Evolutionary conservation across 208 protist species (phyloP).

Genomic region (Leishmania tropica): DNA sequence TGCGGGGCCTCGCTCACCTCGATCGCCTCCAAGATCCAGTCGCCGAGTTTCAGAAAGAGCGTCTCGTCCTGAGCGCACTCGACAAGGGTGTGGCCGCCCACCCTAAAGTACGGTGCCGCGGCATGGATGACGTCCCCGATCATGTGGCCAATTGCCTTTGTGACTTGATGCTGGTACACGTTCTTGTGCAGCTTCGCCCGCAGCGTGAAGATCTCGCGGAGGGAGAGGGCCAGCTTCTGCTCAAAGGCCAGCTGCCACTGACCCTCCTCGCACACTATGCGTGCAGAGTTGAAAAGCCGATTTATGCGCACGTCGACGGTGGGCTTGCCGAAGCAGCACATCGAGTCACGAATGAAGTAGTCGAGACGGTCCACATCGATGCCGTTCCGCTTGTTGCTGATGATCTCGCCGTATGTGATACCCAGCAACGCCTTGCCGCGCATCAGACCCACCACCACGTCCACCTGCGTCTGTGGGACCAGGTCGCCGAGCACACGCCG

Average conservation of each 20-base stretch:
- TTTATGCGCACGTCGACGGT: conserved; percentile 86
- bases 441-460: conserved; percentile 75
- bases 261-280: conserved; percentile 78
- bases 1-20: conserved; percentile 52
- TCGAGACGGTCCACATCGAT: conserved; percentile 98
- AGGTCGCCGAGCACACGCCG: conserved; percentile 51
- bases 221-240: conserved; percentile 76
- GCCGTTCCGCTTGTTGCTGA: conserved; percentile 93
- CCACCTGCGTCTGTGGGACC: conserved; percentile 51
- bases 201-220: conserved; percentile 96
- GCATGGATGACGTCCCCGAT: conserved; percentile 89
- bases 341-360: conserved; percentile 95
- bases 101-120: conserved; percentile 79
- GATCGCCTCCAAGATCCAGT: conserved; percentile 91
- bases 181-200: conserved; percentile 96
- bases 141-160: conserved; percentile 95
- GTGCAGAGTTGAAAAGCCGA: conserved; percentile 82
- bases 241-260: conserved; percentile 89
- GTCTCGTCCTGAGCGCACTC: conserved; percentile 71
- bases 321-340: conserved; percentile 91
- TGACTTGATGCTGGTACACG: conserved; percentile 96
- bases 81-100: conserved; percentile 59
- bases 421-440: conserved; percentile 34
- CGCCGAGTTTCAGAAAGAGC: conserved; percentile 77
- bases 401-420: conserved; percentile 73